A percentile compares a stretch with the other conserved stretches of the same genome.
These are phyloP conservation scores for Zea luxurians DNA, from an alignment of 176 grass and related monocot genomes.

Conservation along the genomic window DNA sequence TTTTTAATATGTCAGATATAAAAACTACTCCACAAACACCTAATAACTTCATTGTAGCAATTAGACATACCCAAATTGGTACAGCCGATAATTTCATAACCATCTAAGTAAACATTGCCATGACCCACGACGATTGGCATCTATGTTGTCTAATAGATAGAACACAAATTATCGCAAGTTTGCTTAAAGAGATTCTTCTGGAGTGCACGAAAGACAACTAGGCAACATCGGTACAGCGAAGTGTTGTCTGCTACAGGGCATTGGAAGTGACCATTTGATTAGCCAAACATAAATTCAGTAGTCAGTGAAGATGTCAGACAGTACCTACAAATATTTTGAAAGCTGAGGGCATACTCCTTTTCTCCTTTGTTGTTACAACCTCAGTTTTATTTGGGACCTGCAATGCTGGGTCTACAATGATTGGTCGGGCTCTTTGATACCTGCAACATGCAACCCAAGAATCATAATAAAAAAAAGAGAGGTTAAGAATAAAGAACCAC, in stretches of 20 bases:
- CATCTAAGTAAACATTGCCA: not conserved
- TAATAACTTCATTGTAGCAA: not conserved
- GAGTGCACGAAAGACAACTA: slow-evolving; percentile 21
- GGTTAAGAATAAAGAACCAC: slow-evolving; percentile 16
- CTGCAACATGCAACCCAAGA: slow-evolving; percentile 51
- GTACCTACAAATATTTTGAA: slow-evolving; percentile 99
- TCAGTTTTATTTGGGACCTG: slow-evolving; percentile 71
- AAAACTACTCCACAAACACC: slow-evolving; percentile 18
- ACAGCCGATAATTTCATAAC: not conserved
- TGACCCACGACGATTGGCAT: not conserved
- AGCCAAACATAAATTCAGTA: not conserved
- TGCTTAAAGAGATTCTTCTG: slow-evolving; percentile 4
- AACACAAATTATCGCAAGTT: not conserved
- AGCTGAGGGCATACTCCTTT: slow-evolving; percentile 91
- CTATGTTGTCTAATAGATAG: not conserved
- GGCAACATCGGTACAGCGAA: not conserved
- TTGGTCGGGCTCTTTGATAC: slow-evolving; percentile 85
- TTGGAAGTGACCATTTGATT: not conserved
- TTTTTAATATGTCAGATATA: not conserved
- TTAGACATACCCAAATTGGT: slow-evolving; percentile 4
- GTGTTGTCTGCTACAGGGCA: not conserved
- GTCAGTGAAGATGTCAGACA: slow-evolving; percentile 33
- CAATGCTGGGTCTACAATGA: slow-evolving; percentile 91
- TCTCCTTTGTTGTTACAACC: slow-evolving; percentile 90
- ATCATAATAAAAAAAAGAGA: slow-evolving; percentile 36